phyloP scores from a whole-genome alignment of 1,139 yeast genomes.

The Yamadazyma kanchanaburiensis region DNA sequence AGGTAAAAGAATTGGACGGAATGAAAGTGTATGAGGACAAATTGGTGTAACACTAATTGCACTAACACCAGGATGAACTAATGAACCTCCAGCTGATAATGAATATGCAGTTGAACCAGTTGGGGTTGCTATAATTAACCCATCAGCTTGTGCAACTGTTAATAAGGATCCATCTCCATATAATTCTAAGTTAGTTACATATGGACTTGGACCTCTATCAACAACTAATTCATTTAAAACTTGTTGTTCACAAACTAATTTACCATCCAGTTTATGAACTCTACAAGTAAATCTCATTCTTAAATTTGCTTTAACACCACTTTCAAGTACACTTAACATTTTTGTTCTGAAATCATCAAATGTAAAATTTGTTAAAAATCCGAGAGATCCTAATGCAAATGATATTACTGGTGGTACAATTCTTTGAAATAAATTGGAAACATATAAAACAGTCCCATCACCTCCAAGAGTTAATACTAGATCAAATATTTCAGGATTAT shows the following conservation, averaged over 20 bases:
- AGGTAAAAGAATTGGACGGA: constrained; percentile 82
- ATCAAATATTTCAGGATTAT: constrained; percentile 63
- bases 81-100: constrained; percentile 84
- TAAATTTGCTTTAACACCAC: constrained; percentile 74
- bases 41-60: constrained; percentile 89
- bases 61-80: constrained; percentile 86
- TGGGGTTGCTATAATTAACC: constrained; percentile 83
- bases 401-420: constrained; percentile 88
- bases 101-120: constrained; percentile 94
- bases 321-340: constrained; percentile 53
- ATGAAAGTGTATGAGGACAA: constrained; percentile 87
- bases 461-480: constrained; percentile 82
- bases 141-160: constrained; percentile 90
- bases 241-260: constrained; percentile 67
- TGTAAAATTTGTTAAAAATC: constrained; percentile 75
- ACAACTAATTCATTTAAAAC: constrained; percentile 81
- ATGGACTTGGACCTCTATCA: constrained; percentile 88
- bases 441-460: constrained; percentile 85
- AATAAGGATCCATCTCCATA: constrained; percentile 78
- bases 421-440: constrained; percentile 72
- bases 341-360: constrained; percentile 65
- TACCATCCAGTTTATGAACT: constrained; percentile 55
- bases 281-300: constrained; percentile 81
- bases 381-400: constrained; percentile 76
- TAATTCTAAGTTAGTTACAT: constrained; percentile 76